Base-by-base conservation (phyloP, 1,284 basidiomycete genomes). In the Trametes pubescens region DNA sequence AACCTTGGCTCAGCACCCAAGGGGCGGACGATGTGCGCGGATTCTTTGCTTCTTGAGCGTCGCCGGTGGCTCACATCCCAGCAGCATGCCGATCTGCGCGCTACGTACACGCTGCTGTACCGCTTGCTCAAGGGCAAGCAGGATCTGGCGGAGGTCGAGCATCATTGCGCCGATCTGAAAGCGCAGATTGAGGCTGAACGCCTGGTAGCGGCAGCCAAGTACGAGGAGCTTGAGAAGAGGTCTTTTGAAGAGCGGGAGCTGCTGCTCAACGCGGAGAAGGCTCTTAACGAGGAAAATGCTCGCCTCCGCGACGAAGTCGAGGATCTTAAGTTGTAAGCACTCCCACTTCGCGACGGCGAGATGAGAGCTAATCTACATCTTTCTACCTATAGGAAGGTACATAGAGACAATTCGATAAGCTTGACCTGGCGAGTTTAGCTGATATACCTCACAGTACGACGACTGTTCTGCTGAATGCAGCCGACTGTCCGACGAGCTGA, bases 281-380 rank as follows among this genome's bases (percentile, higher is more conserved):
- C 69, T 58, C 71, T 81, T 57, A 70, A 77, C 62, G 76, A 76
- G 32, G 78, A 75, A 52, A 76, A 75, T 32, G 78, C 76, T 61
- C 70, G 75, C 18, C 69, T 79, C 64, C 73, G 77, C n/a, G 66
- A 51, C n/a, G 75, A 76, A 61, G 79, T 79, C 37, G 68, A 61
- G 18, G 75, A 76, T 56, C 81, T 79, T 80, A 78, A 71, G 72
- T 62, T 69, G 80, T 81, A 65, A 69, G 78, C 66, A 7, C 11
- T n/a, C 18, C 53, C 32, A 22, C 35, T 55, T 44, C 52, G 43
- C 14, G n/a, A 14, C 5, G 22, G 59, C 21, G 21, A 14, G 16
- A 51, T 35, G 16, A 44, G 22, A 24, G 35, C 43, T 52, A 26
- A 48, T 13, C 43, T 38, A 24, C 35, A 8, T 48, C 32, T 18